Evolutionary conservation across 2,329 filamentous ascomycete species (phyloP), one percentile per base, ranked within the genome.

Genomic region (Mycosphaerella arachidis): DNA sequence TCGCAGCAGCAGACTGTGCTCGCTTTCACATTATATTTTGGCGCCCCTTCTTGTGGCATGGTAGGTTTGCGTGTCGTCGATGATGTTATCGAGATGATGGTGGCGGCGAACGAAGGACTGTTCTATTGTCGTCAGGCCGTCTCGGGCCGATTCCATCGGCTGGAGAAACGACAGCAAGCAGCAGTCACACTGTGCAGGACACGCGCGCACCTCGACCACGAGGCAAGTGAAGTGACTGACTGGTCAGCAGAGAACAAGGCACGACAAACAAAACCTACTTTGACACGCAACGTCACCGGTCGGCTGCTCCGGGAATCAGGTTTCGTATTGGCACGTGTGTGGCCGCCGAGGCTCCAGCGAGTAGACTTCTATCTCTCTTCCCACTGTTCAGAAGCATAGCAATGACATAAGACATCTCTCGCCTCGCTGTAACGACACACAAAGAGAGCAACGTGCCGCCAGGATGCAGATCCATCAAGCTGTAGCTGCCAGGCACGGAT

Each of bases 381-480:
- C 24, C 46, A 16, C 29, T 13, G 12, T 16, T 50, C 46, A 50
- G 24, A 29, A 50, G 40, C 40, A n/a, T 18, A n/a, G 3, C 1
- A 16, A 43, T 18, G 40, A 43, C 40, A 43, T 43, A 18, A 24
- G 40, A 7, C 16, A 16, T 8, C 13, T n/a, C 40, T 18, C 18
- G 40, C 18, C 53, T 37, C 29, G 45, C 40, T 54, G 33, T 35
- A 43, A 45, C 13, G 16, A 40, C 24, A 37, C 31, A 40, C 40
- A 30, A 27, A 40, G 29, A 51, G 43, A 40, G 46, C 46, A 4
- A 16, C 46, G 29, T n/a, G 46, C 29, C 7, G 46, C 46, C 30
- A 50, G 29, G 24, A 50, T 50, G 46, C 46, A 48, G 18, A 50
- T 51, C 55, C 59, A 6, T 54, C 59, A 40, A 57, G 55, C 35